Base-by-base conservation (phyloP, 768 basidiomycete species). In the Pleurotus platypus region DNA sequence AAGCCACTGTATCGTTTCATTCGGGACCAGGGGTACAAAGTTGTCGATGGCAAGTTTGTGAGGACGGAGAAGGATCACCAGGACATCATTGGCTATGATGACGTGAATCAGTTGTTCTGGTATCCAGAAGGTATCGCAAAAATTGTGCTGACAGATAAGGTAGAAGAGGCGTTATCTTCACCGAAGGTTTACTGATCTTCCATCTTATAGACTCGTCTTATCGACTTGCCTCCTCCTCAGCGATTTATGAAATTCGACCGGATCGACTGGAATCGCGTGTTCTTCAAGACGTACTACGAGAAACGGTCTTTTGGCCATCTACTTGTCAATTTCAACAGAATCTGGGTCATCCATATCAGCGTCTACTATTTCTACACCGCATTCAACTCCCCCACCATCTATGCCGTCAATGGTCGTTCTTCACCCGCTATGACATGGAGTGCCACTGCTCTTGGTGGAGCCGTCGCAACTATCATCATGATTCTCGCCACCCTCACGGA, bases 281-380 rank as follows among this genome's bases (percentile, higher is more conserved):
- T 98, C 74, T 97, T 94, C 90, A 98, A 99, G 78, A 98, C 96
- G 0, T 99, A 98, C 73, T 94, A 89, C 61, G 97, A 99, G 72
- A 94, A 94, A 67, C 93, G 97, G 27, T 95, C 95, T 0, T 93
- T 96, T 71, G 90, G 94, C 40, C 97, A 99, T 71, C 81, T 98
- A 1, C 82, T 98, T 58, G 95, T 99, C 82, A 98, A 99, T 80
- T 99, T 99, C 79, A 98, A 98, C 76, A 92, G 96, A 47, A 92
- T 99, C 64, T 99, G 97, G 95, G 94, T 98, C 71, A 89, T 96
- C 61, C 97, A 98, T 74, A 78, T 99, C 58, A 84, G 95, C 30
- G 73, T 98, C 68, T 98, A 89, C 79, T 98, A 89, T 83, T 98
- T 87, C 75, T 98, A 97, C 76, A 98, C 95, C 16, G 80, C 96